Evolutionary conservation across 768 basidiomycete genomes (phyloP).

Genomic region (Bullera alba): DNA sequence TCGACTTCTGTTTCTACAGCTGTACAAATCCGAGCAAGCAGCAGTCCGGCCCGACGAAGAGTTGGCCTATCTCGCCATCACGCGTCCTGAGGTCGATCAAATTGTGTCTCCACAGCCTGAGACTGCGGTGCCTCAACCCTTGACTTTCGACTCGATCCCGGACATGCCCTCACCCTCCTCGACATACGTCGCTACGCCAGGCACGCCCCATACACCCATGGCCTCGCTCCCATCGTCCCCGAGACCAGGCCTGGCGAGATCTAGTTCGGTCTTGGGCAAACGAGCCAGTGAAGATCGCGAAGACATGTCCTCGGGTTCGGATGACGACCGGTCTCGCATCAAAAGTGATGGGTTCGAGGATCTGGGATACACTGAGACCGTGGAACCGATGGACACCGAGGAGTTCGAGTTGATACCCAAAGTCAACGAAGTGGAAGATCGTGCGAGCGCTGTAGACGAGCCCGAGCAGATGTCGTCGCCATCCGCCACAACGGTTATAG

Average conservation of each 20-base stretch:
- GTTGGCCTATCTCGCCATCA: conserved; percentile 44
- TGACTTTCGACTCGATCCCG: conserved; percentile 21
- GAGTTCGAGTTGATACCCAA: not conserved
- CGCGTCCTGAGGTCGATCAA: conserved; percentile 35
- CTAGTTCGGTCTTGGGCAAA: conserved; percentile 35
- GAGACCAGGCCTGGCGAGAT: not conserved
- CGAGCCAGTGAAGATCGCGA: conserved; percentile 41
- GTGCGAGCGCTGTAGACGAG: not conserved
- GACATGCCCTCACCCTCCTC: conserved; percentile 26
- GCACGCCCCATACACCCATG: conserved; percentile 2
- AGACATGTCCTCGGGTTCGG: conserved; percentile 10
- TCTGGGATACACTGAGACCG: conserved; percentile 4
- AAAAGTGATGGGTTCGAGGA: conserved; percentile 15
- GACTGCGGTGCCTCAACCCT: not conserved
- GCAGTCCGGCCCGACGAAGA: conserved; percentile 41
- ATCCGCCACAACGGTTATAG: conserved; percentile 7
- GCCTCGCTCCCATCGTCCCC: conserved; percentile 5
- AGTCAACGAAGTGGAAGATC: not conserved
- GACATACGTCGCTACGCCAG: conserved; percentile 22
- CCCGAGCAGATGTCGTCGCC: not conserved
- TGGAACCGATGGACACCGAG: conserved; percentile 2
- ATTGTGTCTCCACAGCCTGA: conserved; percentile 22
- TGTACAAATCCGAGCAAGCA: conserved; percentile 28
- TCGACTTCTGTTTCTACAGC: conserved; percentile 30
- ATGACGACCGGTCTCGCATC: conserved; percentile 10